Evolutionary conservation across 352 stramenopile species (phyloP).

Genomic region (Phytophthora brassicae): DNA sequence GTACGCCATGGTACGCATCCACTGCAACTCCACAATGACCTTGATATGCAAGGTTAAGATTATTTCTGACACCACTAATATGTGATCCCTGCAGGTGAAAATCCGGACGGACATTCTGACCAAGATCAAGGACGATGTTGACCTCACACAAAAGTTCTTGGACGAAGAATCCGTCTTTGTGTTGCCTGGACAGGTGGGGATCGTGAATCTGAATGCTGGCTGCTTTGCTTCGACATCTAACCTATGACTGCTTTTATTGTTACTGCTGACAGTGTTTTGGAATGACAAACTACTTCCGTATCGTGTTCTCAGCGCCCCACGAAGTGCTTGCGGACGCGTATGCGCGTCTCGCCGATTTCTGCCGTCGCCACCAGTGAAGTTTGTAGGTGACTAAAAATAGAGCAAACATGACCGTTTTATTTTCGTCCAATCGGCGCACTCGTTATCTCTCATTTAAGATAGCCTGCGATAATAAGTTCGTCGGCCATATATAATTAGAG

Average conservation of each 20-base stretch:
- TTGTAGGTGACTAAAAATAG: too few relatives aligned
- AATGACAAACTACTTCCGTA: slow-evolving; percentile 74
- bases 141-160: slow-evolving; percentile 93
- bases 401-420: background rate
- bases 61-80: background rate
- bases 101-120: slow-evolving; percentile 72
- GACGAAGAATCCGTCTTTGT: slow-evolving; percentile 96
- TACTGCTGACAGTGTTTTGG: slow-evolving; percentile 42
- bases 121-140: slow-evolving; percentile 90
- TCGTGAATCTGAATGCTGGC: background rate
- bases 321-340: slow-evolving; percentile 70
- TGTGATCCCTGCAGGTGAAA: slow-evolving; percentile 30
- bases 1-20: slow-evolving; percentile 91
- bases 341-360: slow-evolving; percentile 60
- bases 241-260: background rate
- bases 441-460: slow-evolving; percentile 6
- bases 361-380: slow-evolving; percentile 42
- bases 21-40: background rate
- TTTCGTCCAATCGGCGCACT: slow-evolving; percentile 24
- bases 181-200: slow-evolving; percentile 81
- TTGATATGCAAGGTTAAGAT: too few relatives aligned
- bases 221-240: background rate
- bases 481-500: background rate
- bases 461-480: background rate
- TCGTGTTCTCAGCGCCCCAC: slow-evolving; percentile 70